Evolutionary conservation across 176 grass and related monocot genomes (phyloP).

Genomic region (Oryza rufipogon): DNA sequence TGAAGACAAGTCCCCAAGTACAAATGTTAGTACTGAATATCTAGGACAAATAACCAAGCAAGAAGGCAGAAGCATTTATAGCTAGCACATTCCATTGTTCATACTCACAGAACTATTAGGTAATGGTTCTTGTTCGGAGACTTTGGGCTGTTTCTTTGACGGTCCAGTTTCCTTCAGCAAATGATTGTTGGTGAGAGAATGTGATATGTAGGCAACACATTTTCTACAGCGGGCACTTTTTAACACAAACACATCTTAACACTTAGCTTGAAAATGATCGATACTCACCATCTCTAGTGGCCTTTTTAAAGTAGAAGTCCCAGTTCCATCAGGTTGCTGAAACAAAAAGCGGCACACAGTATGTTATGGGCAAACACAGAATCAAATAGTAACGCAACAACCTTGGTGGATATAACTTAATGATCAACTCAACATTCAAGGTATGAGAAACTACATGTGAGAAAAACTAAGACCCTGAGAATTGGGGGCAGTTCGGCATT

Average conservation of each 20-base stretch:
- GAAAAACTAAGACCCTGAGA: conserved; percentile 14
- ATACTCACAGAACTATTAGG: conserved; percentile 60
- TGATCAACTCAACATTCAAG: conserved; percentile 1
- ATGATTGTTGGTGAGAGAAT: conserved; percentile 12
- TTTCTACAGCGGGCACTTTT: not conserved
- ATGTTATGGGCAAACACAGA: conserved; percentile 3
- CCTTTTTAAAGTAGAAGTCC: conserved; percentile 49
- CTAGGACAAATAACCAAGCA: conserved; percentile 15
- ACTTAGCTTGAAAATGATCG: conserved; percentile 7
- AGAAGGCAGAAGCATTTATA: not conserved
- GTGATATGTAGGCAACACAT: not conserved
- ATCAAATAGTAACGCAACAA: conserved; percentile 15
- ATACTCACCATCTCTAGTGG: conserved; percentile 52
- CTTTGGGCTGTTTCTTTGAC: conserved; percentile 48
- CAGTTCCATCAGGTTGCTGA: conserved; percentile 82
- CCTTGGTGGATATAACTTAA: conserved; percentile 17
- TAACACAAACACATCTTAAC: conserved; percentile 1
- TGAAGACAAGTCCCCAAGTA: conserved; percentile 20
- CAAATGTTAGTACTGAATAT: conserved; percentile 9
- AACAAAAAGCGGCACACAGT: conserved; percentile 19
- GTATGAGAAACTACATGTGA: not conserved
- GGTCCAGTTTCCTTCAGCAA: conserved; percentile 48
- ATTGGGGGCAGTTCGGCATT: not conserved
- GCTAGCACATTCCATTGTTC: conserved; percentile 3
- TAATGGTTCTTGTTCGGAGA: conserved; percentile 31